Conservation (phyloP, 768 basidiomycete genomes). For the Mycena venus region DNA sequence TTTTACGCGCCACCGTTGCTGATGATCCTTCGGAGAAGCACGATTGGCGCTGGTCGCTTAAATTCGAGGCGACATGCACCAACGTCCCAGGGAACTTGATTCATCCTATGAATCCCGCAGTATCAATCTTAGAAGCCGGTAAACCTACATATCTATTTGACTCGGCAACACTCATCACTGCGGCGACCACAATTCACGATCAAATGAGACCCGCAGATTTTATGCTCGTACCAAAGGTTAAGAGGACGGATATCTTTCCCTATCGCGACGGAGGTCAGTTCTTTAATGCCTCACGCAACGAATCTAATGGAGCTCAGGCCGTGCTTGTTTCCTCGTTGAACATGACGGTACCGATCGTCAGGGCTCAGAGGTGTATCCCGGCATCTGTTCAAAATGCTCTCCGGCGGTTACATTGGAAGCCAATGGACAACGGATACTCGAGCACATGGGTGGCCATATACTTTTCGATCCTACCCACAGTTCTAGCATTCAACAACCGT, state of each 20-base stretch:
- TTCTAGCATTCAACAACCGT: not conserved
- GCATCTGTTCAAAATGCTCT: not conserved
- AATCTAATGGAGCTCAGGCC: not conserved
- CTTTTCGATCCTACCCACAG: not conserved
- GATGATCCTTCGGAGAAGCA: not conserved
- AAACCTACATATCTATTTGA: constrained; percentile 3
- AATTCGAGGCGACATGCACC: not conserved
- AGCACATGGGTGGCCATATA: too few relatives aligned
- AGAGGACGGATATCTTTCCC: not conserved
- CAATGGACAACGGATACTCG: too few relatives aligned
- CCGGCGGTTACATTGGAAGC: too few relatives aligned
- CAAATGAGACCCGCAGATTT: not conserved
- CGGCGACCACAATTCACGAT: not conserved
- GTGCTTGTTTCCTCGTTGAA: not conserved
- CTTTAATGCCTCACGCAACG: not conserved
- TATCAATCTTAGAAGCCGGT: not conserved
- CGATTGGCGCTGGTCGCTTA: constrained; percentile 2
- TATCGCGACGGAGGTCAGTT: not conserved
- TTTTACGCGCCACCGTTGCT: not conserved
- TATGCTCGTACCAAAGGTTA: not conserved
- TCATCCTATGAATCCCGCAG: too few relatives aligned
- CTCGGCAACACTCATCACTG: not conserved
- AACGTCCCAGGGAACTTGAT: not conserved
- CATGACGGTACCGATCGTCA: not conserved
- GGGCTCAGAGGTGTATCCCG: not conserved